Conservation (phyloP, 306 rosid genomes). For the Astragalus membranaceus region DNA sequence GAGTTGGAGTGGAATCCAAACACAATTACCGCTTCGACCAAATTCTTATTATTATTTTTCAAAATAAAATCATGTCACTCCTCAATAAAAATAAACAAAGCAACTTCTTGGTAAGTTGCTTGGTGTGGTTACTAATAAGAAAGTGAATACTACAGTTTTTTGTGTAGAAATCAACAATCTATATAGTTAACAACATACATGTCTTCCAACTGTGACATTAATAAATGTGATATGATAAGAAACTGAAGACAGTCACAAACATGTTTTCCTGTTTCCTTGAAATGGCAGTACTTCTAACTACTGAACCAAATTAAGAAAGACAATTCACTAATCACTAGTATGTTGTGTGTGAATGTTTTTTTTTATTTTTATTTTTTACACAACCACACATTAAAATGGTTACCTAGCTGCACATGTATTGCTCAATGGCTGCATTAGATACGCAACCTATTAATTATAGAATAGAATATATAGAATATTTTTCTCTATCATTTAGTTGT, state of each 20-base stretch:
- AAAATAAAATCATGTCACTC: not conserved
- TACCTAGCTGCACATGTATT: constrained; percentile 5
- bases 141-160: not conserved
- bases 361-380: not conserved
- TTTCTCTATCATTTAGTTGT: constrained; percentile 10
- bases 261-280: constrained; percentile 21
- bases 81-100: not conserved
- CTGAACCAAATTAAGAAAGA: constrained; percentile 4
- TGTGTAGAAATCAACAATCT: not conserved
- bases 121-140: not conserved
- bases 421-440: constrained; percentile 9
- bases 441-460: not conserved
- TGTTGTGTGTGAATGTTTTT: constrained; percentile 16
- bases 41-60: no score
- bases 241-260: constrained; percentile 8
- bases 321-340: constrained; percentile 24
- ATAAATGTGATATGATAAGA: constrained; percentile 21
- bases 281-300: not conserved
- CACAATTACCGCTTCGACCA: no score
- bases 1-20: no score
- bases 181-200: not conserved
- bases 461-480: not conserved
- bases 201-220: not conserved
- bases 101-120: not conserved
- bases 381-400: not conserved